A percentile compares a stretch with the other conserved stretches of the same genome.
phyloP scores from a whole-genome alignment of 2,329 filamentous ascomycete genomes.

The Sporothrix dimorphospora region DNA sequence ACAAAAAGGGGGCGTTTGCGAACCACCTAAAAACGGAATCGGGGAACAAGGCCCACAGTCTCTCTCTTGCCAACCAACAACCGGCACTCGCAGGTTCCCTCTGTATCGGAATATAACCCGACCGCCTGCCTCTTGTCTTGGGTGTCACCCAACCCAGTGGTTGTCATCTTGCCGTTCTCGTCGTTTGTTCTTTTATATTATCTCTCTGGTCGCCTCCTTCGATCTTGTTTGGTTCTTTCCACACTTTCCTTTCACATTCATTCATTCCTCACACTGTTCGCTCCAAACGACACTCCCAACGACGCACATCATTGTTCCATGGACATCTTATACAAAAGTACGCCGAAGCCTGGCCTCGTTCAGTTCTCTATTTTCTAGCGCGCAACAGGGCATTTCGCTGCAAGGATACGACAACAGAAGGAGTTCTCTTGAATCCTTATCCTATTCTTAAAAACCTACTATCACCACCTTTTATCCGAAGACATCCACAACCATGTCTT shows the following conservation, averaged over 20 bases:
- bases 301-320: constrained; percentile 30
- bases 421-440: too few species aligned
- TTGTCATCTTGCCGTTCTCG: neutral
- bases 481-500: constrained; percentile 25
- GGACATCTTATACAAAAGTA: constrained; percentile 32
- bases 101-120: constrained; percentile 16
- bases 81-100: constrained; percentile 4
- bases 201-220: constrained; percentile 6
- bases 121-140: neutral
- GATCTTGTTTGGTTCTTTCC: neutral
- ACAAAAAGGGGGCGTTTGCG: neutral
- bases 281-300: neutral
- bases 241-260: neutral
- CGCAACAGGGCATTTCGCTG: constrained; percentile 4
- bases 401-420: neutral
- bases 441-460: neutral
- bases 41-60: constrained; percentile 4
- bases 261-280: neutral
- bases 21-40: constrained; percentile 9
- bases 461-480: neutral
- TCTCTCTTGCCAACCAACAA: neutral
- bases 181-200: neutral
- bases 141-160: constrained; percentile 22
- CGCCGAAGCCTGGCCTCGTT: constrained; percentile 11
- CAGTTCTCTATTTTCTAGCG: constrained; percentile 25